Conservation (phyloP, 768 basidiomycete species). For the Cystofilobasidium macerans region DNA sequence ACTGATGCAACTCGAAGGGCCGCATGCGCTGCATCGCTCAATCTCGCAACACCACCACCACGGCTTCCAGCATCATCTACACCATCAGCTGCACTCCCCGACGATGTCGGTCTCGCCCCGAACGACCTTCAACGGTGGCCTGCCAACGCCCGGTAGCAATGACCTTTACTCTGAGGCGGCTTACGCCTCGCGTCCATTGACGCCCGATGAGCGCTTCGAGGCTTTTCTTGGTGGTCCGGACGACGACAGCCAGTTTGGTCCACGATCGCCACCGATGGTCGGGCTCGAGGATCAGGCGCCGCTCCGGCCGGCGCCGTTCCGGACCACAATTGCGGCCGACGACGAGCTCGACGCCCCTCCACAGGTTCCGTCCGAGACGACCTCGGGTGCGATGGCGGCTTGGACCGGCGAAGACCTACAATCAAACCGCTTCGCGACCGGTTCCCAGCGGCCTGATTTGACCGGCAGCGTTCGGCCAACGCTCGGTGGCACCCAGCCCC, state of each 20-base stretch:
- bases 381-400: neutral
- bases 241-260: conserved; percentile 35
- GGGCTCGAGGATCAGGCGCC: conserved; percentile 1
- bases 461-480: neutral
- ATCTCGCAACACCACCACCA: neutral
- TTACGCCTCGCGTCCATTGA: conserved; percentile 43
- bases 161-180: neutral
- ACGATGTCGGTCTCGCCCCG: neutral
- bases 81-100: neutral
- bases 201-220: conserved; percentile 47
- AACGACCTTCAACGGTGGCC: neutral
- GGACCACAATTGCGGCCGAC: conserved; percentile 39
- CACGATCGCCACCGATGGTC: neutral
- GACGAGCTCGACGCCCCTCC: conserved; percentile 16
- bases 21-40: neutral
- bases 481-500: neutral
- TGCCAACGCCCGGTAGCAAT: neutral
- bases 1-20: conserved; percentile 12
- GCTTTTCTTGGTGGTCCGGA: conserved; percentile 35
- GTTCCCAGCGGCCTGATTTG: neutral
- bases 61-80: conserved; percentile 1
- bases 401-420: conserved; percentile 3
- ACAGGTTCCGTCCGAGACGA: neutral
- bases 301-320: conserved; percentile 35
- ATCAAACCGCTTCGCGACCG: neutral